Percentiles rank a stretch among this genome's conserved stretches.
These are phyloP conservation scores for Aspergillus kassunensis DNA, from an alignment of 495 filamentous ascomycete species.

Conservation along the genomic window DNA sequence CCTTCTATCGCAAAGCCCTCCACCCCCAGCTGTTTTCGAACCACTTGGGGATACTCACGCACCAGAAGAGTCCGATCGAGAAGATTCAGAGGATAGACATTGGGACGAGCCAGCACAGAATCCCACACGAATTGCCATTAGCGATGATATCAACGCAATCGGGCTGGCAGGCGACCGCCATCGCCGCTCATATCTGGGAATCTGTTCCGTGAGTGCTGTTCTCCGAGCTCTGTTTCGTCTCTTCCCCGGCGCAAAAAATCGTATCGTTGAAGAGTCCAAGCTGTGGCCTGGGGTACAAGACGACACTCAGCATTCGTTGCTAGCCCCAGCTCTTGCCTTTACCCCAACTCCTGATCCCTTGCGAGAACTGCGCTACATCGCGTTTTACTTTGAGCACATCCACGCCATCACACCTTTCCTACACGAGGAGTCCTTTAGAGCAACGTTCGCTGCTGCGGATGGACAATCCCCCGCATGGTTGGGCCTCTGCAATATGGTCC, in stretches of 20 bases:
- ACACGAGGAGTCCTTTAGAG: slow-evolving; percentile 9
- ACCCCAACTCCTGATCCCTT: not conserved
- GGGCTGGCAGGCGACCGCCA: slow-evolving; percentile 7
- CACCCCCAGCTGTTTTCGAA: not conserved
- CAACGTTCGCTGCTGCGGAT: not conserved
- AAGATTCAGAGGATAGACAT: slow-evolving; percentile 4
- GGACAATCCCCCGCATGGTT: slow-evolving; percentile 2
- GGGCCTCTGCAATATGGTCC: slow-evolving; percentile 8
- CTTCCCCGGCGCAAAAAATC: slow-evolving; percentile 5
- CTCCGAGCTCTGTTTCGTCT: slow-evolving; percentile 3
- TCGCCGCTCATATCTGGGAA: slow-evolving; percentile 10
- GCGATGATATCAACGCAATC: slow-evolving; percentile 9
- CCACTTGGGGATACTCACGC: not conserved
- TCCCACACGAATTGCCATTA: slow-evolving; percentile 1
- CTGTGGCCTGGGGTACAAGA: slow-evolving; percentile 3
- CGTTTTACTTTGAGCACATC: slow-evolving; percentile 11
- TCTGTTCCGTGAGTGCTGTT: slow-evolving; percentile 9
- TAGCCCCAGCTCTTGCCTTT: not conserved
- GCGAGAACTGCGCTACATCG: slow-evolving; percentile 8
- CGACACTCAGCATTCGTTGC: not conserved
- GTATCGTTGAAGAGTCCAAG: slow-evolving; percentile 3
- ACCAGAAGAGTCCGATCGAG: not conserved
- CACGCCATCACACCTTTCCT: slow-evolving; percentile 11
- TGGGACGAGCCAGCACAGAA: slow-evolving; percentile 9
- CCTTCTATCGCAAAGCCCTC: slow-evolving; percentile 4